A percentile compares a stretch with the other conserved stretches of the same genome.
Evolutionary conservation across 176 grass and related monocot genomes (phyloP).

Genomic region (Oryza longistaminata): DNA sequence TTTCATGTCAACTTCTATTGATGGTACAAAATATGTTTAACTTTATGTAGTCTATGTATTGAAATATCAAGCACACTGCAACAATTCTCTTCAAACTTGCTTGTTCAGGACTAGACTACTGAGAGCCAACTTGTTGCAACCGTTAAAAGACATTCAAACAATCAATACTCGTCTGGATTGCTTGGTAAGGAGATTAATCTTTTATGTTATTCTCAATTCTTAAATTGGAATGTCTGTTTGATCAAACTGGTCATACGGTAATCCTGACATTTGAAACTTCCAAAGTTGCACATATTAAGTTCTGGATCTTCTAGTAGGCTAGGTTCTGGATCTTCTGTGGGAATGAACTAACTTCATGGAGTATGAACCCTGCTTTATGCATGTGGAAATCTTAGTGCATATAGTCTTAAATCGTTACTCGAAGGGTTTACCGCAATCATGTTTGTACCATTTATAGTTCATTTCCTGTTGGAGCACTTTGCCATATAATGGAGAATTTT

Average conservation of each 20-base stretch:
- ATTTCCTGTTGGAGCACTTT: background rate
- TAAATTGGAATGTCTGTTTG: constrained; percentile 23
- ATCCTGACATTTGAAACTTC: constrained; percentile 1
- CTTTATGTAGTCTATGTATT: constrained; percentile 21
- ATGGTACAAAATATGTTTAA: background rate
- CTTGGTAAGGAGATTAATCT: constrained; percentile 63
- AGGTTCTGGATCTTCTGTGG: background rate
- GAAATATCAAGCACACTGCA: constrained; percentile 17
- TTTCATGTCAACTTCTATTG: constrained; percentile 17
- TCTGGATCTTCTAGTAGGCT: background rate
- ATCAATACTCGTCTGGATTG: constrained; percentile 91
- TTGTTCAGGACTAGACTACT: constrained; percentile 84
- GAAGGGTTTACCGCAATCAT: background rate
- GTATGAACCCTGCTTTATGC: background rate
- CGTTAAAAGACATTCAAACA: constrained; percentile 87
- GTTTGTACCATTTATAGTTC: background rate
- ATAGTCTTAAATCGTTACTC: background rate
- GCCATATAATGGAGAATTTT: background rate
- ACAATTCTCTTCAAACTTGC: constrained; percentile 26
- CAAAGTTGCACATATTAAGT: background rate
- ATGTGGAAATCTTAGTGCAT: background rate
- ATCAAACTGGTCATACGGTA: background rate
- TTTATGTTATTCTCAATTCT: constrained; percentile 19
- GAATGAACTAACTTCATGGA: background rate
- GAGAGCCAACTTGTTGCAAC: constrained; percentile 91